Base-by-base conservation (phyloP, 2,329 filamentous ascomycete genomes). In the Xylaria sp. region DNA sequence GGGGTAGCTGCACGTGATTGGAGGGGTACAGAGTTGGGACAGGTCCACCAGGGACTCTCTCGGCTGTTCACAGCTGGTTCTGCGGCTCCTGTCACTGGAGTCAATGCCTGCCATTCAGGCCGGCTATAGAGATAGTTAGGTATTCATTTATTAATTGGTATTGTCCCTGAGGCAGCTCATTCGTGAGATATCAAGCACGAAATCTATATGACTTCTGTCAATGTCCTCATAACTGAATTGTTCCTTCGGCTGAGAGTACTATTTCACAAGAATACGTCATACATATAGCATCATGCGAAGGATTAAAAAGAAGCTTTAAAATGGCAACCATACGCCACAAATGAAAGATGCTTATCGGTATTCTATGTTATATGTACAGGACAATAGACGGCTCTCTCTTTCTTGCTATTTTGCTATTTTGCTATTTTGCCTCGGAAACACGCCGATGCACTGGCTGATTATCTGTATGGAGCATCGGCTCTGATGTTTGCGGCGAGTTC, bases 391-490 rank as follows among this genome's bases (percentile, higher is more conserved):
- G 45, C 49, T 45, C 50, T 45, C 61, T 3, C 13, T n/a, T 13
- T 1, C 33, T 36, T 22, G 25, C n/a, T 17, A n/a, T 17, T 42
- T 20, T 6, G 17, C 25, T n/a, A n/a, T 1, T 27, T 36, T 22
- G 25, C n/a, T 17, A n/a, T 17, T 42, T 20, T 6, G 17, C 25
- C 38, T 25, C n/a, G 9, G 11, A 17, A 9, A 17, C 17, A 36
- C n/a, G 39, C 27, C 17, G 33, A 39, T 25, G 27, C n/a, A 38
- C 10, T 29, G n/a, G 42, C 7, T 5, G 20, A 22, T 86, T 90
- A 95, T 86, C 92, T 88, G 84, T 94, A 98, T 58, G 95, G 95
- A 62, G 94, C 90, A 85, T 99, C 96, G 68, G 96, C 96, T 77
- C 94, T 90, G 78, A 96, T 96, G 73, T 89, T 90, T 65, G 96